Base-by-base conservation (phyloP, 306 rosid species). In the Cicer yamashitae region DNA sequence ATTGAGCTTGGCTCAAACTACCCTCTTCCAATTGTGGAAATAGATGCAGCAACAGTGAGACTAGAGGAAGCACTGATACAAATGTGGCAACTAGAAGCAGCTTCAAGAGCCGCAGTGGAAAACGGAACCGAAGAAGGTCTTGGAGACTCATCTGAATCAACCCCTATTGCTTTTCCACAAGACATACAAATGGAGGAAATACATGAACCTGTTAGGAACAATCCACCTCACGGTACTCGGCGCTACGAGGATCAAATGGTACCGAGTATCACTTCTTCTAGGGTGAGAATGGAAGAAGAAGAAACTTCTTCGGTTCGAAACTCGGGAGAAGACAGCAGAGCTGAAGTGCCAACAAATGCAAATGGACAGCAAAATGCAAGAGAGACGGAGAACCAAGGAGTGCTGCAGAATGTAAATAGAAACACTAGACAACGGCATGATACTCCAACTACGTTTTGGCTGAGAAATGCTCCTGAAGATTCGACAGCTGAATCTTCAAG, bases 91-190 rank as follows among this genome's bases (percentile, higher is more conserved):
- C 98, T 79, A 67, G 97, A 89, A 83, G 96, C 93, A 73, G 91
- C 96, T 74, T 92, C 93, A 60, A 89, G 97, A 76, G 96, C 98
- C 10, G 82, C 88, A 43, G 79, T 82, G 5, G 94, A 93, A 76
- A 93, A 93, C 76, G 96, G 98, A 71, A 88, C 89, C 0, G 97
- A 93, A 65, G 98, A 93, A 82, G 98, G 98, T 52, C 98, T 91
- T 14, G 98, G 98, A 76, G 98, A 93, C 74, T 91, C 98, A 37
- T 79, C 87, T 10, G 98, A 93, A 50, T 83, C 91, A 39, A 52
- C 78, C 22, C 80, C 89, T 12, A 82, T 91, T 79, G 88, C 86
- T 57, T 91, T 93, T 74, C 97, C 98, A 70, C 82, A 86, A 76
- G 98, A 93, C 84, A 81, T 80, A 39, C 91, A 80, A 52, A 91